Evolutionary conservation across 176 grass and related monocot genomes (phyloP).

Genomic region (Themeda triandra): DNA sequence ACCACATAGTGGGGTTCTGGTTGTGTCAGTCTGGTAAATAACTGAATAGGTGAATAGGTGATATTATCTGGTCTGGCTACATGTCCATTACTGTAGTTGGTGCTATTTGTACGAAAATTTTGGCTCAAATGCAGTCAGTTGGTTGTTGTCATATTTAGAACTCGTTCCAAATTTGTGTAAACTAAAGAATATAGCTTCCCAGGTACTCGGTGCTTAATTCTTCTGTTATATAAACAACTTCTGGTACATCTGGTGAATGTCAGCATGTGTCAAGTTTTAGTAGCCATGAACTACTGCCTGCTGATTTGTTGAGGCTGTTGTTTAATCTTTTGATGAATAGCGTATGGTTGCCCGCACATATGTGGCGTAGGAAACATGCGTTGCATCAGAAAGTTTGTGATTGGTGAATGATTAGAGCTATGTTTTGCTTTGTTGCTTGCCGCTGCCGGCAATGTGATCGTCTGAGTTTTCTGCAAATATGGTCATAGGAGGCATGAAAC

Average conservation of each 20-base stretch:
- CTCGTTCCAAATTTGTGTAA: not conserved
- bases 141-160: slow-evolving; percentile 19
- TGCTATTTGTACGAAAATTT: slow-evolving; percentile 43
- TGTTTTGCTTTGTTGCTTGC: not conserved
- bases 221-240: not conserved
- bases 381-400: not conserved
- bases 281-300: not conserved
- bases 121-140: slow-evolving; percentile 19
- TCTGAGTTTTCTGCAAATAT: not conserved
- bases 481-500: not conserved
- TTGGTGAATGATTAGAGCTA: not conserved
- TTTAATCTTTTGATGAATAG: not conserved
- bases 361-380: no score
- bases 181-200: not conserved
- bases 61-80: slow-evolving; percentile 18
- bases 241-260: not conserved
- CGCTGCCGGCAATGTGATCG: not conserved
- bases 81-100: slow-evolving; percentile 30
- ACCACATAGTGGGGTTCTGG: not conserved
- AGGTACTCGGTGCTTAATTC: not conserved
- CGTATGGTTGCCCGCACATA: not conserved
- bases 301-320: not conserved
- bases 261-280: not conserved
- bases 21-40: slow-evolving; percentile 20
- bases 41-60: slow-evolving; percentile 32